Percentiles rank a stretch among this genome's conserved stretches.
phyloP scores from a whole-genome alignment of 2,329 filamentous ascomycete species.

The Tolypocladium tundrense region DNA sequence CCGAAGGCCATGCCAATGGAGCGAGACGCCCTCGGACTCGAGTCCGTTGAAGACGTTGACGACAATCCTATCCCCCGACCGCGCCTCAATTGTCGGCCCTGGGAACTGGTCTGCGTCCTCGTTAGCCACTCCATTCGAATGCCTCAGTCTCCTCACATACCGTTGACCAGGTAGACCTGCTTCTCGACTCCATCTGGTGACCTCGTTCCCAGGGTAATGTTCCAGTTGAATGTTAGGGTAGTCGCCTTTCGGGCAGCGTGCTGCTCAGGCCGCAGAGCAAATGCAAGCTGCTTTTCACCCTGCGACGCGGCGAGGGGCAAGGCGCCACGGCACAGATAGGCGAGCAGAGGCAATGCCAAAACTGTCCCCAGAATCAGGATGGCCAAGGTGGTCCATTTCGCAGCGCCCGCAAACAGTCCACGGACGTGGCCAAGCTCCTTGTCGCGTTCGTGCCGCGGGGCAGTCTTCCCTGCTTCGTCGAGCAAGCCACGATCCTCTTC shows the following conservation, averaged over 20 bases:
- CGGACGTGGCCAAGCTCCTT: not conserved
- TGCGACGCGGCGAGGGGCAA: not conserved
- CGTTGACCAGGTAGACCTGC: conserved; percentile 14
- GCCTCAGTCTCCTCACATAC: conserved; percentile 1
- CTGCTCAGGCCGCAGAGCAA: conserved; percentile 6
- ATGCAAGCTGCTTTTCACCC: conserved; percentile 5
- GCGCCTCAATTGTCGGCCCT: conserved; percentile 57
- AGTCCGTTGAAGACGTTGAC: conserved; percentile 55
- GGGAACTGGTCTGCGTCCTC: conserved; percentile 45
- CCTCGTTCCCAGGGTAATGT: conserved; percentile 7
- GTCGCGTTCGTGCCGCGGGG: not conserved
- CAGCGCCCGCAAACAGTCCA: not conserved
- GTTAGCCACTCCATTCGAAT: not conserved
- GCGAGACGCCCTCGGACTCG: conserved; percentile 49
- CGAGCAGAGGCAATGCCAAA: conserved; percentile 2
- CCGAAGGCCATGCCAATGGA: conserved; percentile 68
- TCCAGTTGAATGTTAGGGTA: conserved; percentile 10
- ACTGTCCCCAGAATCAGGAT: not conserved
- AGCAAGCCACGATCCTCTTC: conserved; percentile 3
- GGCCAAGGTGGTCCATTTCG: conserved; percentile 1
- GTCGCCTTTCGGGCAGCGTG: conserved; percentile 6
- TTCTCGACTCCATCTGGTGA: conserved; percentile 14
- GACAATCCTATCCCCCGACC: conserved; percentile 60
- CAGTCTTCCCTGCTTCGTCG: not conserved
- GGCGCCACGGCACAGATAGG: not conserved